Base-by-base conservation (phyloP, 352 stramenopile species). In the Phytophthora pisi region DNA sequence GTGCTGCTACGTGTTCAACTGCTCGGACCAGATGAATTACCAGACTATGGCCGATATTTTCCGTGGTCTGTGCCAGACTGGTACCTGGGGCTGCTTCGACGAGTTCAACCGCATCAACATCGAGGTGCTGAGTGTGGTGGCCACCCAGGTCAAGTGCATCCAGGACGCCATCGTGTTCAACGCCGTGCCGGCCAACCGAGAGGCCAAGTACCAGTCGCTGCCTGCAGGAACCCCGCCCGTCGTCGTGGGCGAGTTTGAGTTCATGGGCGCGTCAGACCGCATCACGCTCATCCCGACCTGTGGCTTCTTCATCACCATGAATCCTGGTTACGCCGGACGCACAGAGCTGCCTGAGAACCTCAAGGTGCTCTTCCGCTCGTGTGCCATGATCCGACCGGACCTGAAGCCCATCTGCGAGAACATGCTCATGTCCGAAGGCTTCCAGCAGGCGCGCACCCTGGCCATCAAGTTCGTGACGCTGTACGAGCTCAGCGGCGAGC, bases 271-370 rank as follows among this genome's bases (percentile, higher is more conserved):
- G 7, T 94, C 88, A 0, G 89, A 96, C 52, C 81, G 86, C 6
- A 95, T 95, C 66, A 94, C 86, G 4, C 61, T 96, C 28, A 95
- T 96, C 40, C 88, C 88, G 10, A 96, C 87, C 1, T 96, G 88
- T 50, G 92, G 92, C 4, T 97, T 98, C 73, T 98, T 97, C 71
- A 98, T 98, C 63, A 98, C 94, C 8, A 98, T 98, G 94, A 98
- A 98, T 75, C 94, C 93, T 8, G 94, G 94, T 6, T 98, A 98
- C 56, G 91, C 91, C 10, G 94, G 86, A 10, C 86, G 88, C 4
- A 95, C 86, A 0, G 87, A 97, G 55, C 78, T 97, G 5, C 89
- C 90, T 5, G 90, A 96, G 53, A 97, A 97, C 52, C 64, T 98
- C 1, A 98, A 97, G 60, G 90, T 96, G 63, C 76, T 98, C n/a